phyloP scores from a whole-genome alignment of 2,329 filamentous ascomycete species.

The Fusarium drepaniforme region DNA sequence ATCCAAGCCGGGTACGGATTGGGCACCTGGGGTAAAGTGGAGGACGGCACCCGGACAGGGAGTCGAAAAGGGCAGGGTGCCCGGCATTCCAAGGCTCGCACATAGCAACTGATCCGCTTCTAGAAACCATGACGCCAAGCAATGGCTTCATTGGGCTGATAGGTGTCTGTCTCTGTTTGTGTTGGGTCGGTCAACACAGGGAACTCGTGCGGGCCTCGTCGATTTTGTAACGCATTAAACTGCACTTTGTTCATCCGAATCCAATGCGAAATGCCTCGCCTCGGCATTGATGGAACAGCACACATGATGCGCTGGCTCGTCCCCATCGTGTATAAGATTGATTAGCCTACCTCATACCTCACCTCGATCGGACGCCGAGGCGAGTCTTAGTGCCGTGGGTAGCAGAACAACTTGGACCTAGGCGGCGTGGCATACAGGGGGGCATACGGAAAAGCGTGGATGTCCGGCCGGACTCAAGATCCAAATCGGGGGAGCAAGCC shows the following conservation, averaged over 20 bases:
- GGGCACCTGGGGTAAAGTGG: slow-evolving; percentile 44
- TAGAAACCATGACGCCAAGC: slow-evolving; percentile 35
- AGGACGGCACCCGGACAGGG: slow-evolving; percentile 24
- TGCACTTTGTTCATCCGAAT: slow-evolving; percentile 15
- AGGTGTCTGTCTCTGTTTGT: slow-evolving; percentile 5
- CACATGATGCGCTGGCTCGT: slow-evolving; percentile 21
- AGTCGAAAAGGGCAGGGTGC: slow-evolving; percentile 31
- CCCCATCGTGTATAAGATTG: slow-evolving; percentile 32
- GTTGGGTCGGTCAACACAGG: not conserved
- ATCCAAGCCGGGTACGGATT: slow-evolving; percentile 38
- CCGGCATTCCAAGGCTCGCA: slow-evolving; percentile 35
- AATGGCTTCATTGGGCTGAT: slow-evolving; percentile 15
- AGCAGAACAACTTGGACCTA: slow-evolving; percentile 32
- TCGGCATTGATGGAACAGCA: slow-evolving; percentile 20
- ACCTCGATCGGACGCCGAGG: slow-evolving; percentile 29
- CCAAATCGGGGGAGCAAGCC: slow-evolving; percentile 40
- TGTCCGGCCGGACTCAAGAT: slow-evolving; percentile 31
- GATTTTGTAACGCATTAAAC: slow-evolving; percentile 26
- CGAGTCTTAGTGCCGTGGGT: slow-evolving; percentile 30
- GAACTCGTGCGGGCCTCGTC: slow-evolving; percentile 7
- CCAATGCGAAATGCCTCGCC: slow-evolving; percentile 19
- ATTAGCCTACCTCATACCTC: slow-evolving; percentile 21
- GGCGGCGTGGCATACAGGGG: slow-evolving; percentile 33
- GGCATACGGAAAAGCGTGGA: slow-evolving; percentile 31
- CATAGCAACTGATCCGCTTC: slow-evolving; percentile 32